Evolutionary conservation across 139 green algal genomes (phyloP), one percentile per base, ranked within the genome.

Genomic region (Ulvella scutata): DNA sequence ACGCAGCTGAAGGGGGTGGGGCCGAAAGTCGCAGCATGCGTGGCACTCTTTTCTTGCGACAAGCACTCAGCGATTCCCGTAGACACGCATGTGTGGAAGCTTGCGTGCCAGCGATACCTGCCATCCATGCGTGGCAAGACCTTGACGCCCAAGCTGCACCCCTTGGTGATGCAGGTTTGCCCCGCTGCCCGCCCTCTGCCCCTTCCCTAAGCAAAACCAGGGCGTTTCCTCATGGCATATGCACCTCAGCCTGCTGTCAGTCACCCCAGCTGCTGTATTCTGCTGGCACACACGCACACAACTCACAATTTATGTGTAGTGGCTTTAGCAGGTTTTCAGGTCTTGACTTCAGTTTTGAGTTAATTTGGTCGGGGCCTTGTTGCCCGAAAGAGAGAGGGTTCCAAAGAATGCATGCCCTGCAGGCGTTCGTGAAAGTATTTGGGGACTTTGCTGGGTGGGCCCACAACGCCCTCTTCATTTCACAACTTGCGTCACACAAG

Each of bases 1-100:
- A 82, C 43, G 43, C 77, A 75, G 28, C 85, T 98, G 61, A 88
- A 90, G 4, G 93, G 94, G n/a, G 82, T 98, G 0, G 94, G 94
- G 0, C 93, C 92, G 13, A 98, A 98, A 85, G 92, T 97, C 10
- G 92, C 90, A 1, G 91, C 92, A 21, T 97, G 92, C 79, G 85
- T 96, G 36, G 87, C 78, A 43, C 88, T 98, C n/a, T 98, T 98
- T 80, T 88, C 85, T 2, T 77, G 98, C 28, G 90, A 98, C 85
- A 96, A 97, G 80, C 83, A 91, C 60, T 78, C 82, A 6, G 88
- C 88, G 1, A 92, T 98, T 31, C 93, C 94, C 4, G 93, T 98
- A 34, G 94, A 98, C 86, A 97, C 91, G 7, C 93, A 98, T 82
- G 94, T 98, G n/a, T 97, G 90, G 90, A 77, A 90, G 75, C 78